Evolutionary conservation across 2,329 filamentous ascomycete species (phyloP).

Genomic region (Cytospora piceicola): DNA sequence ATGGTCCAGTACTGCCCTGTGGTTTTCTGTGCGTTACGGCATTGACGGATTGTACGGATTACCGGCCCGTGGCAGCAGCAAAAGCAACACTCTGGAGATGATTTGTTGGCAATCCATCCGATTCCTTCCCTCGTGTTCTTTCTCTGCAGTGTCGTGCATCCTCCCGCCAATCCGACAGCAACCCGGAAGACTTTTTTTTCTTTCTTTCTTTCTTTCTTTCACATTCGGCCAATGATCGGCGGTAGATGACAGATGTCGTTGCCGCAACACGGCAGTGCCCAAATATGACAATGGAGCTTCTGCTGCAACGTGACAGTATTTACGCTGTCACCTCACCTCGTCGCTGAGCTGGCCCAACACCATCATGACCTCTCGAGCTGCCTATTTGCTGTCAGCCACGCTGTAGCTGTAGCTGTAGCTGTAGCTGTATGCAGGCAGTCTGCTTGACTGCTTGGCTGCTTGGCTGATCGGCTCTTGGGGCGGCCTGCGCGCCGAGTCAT

Average conservation of each 20-base stretch:
- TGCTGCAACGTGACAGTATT: background rate
- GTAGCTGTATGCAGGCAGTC: background rate
- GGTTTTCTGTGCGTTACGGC: no score
- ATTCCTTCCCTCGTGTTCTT: background rate
- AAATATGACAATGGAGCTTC: background rate
- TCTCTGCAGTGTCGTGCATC: background rate
- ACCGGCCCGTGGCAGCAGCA: no score
- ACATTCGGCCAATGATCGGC: background rate
- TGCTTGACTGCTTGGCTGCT: background rate
- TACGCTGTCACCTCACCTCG: background rate
- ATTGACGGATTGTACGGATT: no score
- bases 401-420: constrained; percentile 1
- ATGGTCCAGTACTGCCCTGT: background rate
- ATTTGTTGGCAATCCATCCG: background rate
- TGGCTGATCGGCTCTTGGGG: no score
- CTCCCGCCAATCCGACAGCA: background rate
- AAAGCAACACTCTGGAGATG: background rate
- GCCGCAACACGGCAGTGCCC: background rate
- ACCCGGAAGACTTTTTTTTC: background rate
- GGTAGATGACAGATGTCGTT: background rate
- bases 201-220: background rate
- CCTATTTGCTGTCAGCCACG: background rate
- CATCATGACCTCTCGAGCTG: background rate
- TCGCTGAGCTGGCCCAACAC: background rate
- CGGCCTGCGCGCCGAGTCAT: background rate